Evolutionary conservation across 116 monocot species (phyloP).

Genomic region (Papilionanthe hybrid): DNA sequence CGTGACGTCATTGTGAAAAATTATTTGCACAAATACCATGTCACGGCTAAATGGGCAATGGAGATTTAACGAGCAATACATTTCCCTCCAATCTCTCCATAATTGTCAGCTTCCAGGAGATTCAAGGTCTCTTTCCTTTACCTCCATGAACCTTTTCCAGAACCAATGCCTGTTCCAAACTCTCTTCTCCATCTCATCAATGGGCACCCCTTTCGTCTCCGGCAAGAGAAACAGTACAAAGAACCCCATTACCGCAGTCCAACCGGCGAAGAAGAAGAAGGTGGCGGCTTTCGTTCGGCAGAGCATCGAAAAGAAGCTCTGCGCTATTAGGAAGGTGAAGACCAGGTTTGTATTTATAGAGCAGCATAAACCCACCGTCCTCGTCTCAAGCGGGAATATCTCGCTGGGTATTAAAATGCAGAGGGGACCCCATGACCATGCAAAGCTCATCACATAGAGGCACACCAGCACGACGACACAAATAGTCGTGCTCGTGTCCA

Average conservation of each 20-base stretch:
- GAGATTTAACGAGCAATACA: too few relatives aligned
- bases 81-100: too few relatives aligned
- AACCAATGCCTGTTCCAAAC: conserved; percentile 64
- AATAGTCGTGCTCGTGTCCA: conserved; percentile 3
- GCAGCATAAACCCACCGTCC: conserved; percentile 43
- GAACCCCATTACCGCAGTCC: conserved; percentile 45
- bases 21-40: too few relatives aligned
- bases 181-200: conserved; percentile 70
- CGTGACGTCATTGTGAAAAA: too few relatives aligned
- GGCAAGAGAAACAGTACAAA: conserved; percentile 49
- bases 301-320: conserved; percentile 70
- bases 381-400: conserved; percentile 65
- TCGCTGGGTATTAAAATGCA: conserved; percentile 69
- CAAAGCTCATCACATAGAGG: conserved; percentile 45
- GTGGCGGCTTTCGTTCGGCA: conserved; percentile 50
- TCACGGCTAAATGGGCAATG: too few relatives aligned
- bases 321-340: conserved; percentile 67
- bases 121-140: not conserved
- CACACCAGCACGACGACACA: conserved; percentile 45
- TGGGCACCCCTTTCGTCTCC: conserved; percentile 72
- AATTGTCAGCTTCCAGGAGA: too few relatives aligned
- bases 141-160: conserved; percentile 53
- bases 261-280: conserved; percentile 73
- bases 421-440: conserved; percentile 77
- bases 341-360: conserved; percentile 68